Percentiles rank a stretch among this genome's conserved stretches.
phyloP scores from a whole-genome alignment of 2,329 filamentous ascomycete species.

The Dryadomyces sulphureus region DNA sequence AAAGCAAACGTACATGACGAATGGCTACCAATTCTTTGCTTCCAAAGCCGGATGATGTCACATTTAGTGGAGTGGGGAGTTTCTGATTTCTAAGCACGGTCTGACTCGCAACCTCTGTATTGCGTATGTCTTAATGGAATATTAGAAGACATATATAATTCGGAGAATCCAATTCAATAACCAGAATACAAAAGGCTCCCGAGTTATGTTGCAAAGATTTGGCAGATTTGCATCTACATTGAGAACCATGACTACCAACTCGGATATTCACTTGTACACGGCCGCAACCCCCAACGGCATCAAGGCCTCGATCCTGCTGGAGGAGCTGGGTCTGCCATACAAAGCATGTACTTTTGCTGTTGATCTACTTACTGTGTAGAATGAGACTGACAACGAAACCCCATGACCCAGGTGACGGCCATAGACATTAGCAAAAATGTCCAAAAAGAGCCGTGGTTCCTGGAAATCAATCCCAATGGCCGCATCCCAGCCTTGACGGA shows the following conservation, averaged over 20 bases:
- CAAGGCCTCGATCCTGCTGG: slow-evolving; percentile 75
- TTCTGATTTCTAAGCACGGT: background rate
- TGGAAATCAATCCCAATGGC: slow-evolving; percentile 85
- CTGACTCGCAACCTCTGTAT: background rate
- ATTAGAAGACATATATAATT: background rate
- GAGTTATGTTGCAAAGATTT: background rate
- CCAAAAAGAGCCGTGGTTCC: slow-evolving; percentile 75
- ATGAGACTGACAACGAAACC: too few relatives aligned
- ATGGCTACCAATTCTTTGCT: too few relatives aligned
- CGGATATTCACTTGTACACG: slow-evolving; percentile 71
- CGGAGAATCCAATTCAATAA: background rate
- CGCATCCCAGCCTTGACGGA: slow-evolving; percentile 82
- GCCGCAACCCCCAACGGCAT: slow-evolving; percentile 76
- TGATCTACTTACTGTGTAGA: too few relatives aligned
- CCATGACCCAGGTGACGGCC: slow-evolving; percentile 36
- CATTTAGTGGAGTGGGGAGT: too few relatives aligned
- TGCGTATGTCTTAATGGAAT: too few relatives aligned
- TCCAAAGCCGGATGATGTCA: too few relatives aligned
- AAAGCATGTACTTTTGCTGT: slow-evolving; percentile 43
- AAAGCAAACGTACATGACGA: too few relatives aligned
- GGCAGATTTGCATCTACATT: background rate
- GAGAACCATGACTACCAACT: slow-evolving; percentile 25
- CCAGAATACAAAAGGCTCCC: background rate
- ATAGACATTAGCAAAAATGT: slow-evolving; percentile 60
- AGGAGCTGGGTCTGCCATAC: slow-evolving; percentile 76